Percentiles rank a stretch among this genome's conserved stretches.
phyloP scores from a whole-genome alignment of 2,329 filamentous ascomycete genomes.

The Polytolypa hystricis region DNA sequence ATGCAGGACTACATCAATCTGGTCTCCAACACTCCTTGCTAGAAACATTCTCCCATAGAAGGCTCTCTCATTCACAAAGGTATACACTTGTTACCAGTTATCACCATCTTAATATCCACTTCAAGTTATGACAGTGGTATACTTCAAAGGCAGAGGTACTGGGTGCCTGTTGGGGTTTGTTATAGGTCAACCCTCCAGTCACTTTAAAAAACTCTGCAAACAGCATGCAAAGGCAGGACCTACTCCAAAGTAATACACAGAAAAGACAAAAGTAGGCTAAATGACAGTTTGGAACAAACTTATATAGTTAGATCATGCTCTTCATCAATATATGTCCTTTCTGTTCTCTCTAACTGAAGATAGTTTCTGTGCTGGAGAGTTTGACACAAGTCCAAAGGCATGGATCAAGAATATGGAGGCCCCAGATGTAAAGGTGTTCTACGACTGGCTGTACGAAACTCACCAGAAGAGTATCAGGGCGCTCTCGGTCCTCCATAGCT shows the following conservation, averaged over 20 bases:
- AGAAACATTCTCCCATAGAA: too few species aligned
- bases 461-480: background rate
- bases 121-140: background rate
- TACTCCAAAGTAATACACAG: background rate
- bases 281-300: background rate
- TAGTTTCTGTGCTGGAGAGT: background rate
- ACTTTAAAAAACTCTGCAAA: background rate
- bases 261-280: background rate
- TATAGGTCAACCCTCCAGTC: background rate
- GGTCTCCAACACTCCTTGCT: too few species aligned
- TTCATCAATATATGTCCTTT: background rate
- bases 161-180: background rate
- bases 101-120: background rate
- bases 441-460: conserved; percentile 2
- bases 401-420: conserved; percentile 2
- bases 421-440: conserved; percentile 4
- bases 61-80: too few species aligned
- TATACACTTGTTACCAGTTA: background rate
- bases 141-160: background rate
- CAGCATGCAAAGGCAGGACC: background rate
- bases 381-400: background rate
- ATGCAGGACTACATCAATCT: too few species aligned
- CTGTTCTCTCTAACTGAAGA: background rate
- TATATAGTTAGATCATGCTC: background rate
- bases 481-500: conserved; percentile 2